Conservation (phyloP, 1,139 yeast species). For the Suhomyces atakaporum region DNA sequence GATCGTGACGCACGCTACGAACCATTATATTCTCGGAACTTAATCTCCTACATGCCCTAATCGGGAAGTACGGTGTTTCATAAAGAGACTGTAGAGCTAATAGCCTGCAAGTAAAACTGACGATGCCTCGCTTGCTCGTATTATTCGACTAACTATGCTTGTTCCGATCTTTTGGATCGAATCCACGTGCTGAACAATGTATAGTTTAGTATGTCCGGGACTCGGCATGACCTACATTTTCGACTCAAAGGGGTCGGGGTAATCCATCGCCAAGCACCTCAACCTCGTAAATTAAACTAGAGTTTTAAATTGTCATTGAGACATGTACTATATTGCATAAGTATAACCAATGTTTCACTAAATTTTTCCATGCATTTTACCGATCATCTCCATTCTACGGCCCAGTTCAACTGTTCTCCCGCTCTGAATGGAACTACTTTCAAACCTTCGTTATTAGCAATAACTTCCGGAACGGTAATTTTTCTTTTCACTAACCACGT, state of each 20-base stretch:
- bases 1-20: neutral
- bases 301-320: no score
- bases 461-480: conserved; percentile 58
- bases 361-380: neutral
- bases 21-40: neutral
- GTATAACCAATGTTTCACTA: neutral
- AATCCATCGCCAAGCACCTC: no score
- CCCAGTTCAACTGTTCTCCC: conserved; percentile 73
- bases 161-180: neutral
- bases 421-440: conserved; percentile 89
- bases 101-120: neutral
- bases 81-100: no score
- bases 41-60: no score
- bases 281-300: no score
- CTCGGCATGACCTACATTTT: neutral
- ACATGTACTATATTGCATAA: no score
- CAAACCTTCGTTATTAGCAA: conserved; percentile 43
- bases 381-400: conserved; percentile 67
- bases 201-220: neutral
- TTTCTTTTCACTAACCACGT: conserved; percentile 48
- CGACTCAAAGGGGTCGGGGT: no score
- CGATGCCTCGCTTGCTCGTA: no score
- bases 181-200: no score
- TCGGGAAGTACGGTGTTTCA: no score
- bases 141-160: no score